Evolutionary conservation across 768 basidiomycete genomes (phyloP), one percentile per base, ranked within the genome.

Genomic region (Coprinellus aureogranulatus): DNA sequence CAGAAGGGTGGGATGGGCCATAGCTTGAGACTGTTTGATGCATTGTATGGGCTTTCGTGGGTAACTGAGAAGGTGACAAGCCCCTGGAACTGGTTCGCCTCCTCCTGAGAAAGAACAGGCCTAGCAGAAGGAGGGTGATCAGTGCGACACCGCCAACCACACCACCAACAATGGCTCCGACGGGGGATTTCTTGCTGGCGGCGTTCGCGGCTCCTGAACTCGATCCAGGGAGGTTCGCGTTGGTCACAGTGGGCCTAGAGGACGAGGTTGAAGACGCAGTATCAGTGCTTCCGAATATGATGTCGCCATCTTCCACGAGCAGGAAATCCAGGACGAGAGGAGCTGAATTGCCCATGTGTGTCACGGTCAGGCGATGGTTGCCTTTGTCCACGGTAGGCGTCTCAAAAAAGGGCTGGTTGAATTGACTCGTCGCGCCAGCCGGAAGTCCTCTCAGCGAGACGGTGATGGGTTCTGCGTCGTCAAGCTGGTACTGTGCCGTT

Each of bases 401-500:
- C 1, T 57, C 48, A 39, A 70, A 69, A 31, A 68, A 52, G 0
- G 54, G 22, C 23, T 65, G 62, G 39, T 69, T 65, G 34, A 63
- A 71, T 23, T 60, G 48, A 0, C 69, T 64, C 5, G 46, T 39
- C 5, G 55, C 58, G 5, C 54, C 47, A 9, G 37, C 40, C 10
- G 60, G 47, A 2, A 65, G 59, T 2, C 65, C 67, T 1, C 47
- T 45, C 20, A 71, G 53, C 9, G 56, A 47, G 59, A 70, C 71
- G 6, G 59, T 59, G 8, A 58, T 55, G 1, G 65, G 52, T 14
- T 58, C 40, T 11, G 57, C 61, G 5, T 60, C 62, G 53, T 73
- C 70, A 18, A 73, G 55, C 16, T 61, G 55, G 48, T 68, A 73
- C 14, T 59, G 59, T 6, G 64, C 68, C 5, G 50, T 60, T 1